Evolutionary conservation across 306 rosid genomes (phyloP), one percentile per base, ranked within the genome.

Genomic region (Hippophae rhamnoides): DNA sequence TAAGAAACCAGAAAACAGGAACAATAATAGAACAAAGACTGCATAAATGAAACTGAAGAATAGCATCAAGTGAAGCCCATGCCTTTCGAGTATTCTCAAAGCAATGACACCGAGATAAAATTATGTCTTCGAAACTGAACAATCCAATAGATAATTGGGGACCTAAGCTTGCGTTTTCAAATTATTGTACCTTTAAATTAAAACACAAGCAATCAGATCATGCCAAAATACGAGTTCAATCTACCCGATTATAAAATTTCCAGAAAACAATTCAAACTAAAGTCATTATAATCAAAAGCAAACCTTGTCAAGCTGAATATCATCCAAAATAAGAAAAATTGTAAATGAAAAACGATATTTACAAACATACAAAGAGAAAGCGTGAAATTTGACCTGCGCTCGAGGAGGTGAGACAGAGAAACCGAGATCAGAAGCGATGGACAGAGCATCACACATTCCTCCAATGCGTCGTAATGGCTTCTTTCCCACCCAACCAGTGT

Each of bases 341-440:
- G 58, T 54, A 56, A 53, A 14, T 31, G 5, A 13, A 8, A 38
- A 1, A 48, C 50, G 0, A 18, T 40, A 26, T 18, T 18, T 27
- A 60, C 3, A 50, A 5, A 41, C 23, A 40, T n/a, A 9, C 8
- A 41, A 5, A 41, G 47, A 23, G 43, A 68, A 43, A 48, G 43
- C 4, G 6, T 2, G 40, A 13, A 18, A 58, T 7, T 12, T 46
- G 40, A 85, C 97, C 94, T 73, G 89, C 12, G 92, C 63, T 42
- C 84, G 73, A 41, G 81, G 76, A 63, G 87, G 58, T 13, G 87
- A 70, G 56, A 87, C 79, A 40, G 89, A 74, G 80, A 74, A 90
- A 41, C 98, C 95, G 5, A 90, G 98, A 77, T 87, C 95, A 8
- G 89, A 77, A 10, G 98, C 98, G 40, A 90, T 81, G 18, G 96